Conservation (phyloP, 345 rosid species). For the Citrus inodora region DNA sequence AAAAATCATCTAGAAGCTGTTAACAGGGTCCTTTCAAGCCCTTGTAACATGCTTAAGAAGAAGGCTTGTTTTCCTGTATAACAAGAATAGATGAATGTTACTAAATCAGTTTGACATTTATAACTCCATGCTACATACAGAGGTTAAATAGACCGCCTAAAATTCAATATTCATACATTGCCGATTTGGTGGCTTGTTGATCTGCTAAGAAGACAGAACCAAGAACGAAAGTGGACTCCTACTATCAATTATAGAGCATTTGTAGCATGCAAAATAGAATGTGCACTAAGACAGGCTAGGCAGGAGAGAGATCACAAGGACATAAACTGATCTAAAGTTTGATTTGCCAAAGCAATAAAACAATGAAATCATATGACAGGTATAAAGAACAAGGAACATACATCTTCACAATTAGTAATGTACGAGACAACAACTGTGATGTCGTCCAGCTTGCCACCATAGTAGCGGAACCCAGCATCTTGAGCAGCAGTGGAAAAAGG, state of each 20-base stretch:
- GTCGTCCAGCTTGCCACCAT: conserved; percentile 99
- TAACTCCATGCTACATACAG: not conserved
- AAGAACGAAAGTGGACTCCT: not conserved
- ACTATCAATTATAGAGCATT: not conserved
- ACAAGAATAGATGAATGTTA: not conserved
- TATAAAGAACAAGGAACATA: conserved; percentile 11
- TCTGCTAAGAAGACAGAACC: not conserved
- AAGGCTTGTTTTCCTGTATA: conserved; percentile 29
- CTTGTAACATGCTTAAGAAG: conserved; percentile 6
- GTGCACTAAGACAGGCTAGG: not conserved
- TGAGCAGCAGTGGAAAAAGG: conserved; percentile 99
- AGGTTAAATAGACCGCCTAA: not conserved
- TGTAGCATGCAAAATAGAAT: not conserved
- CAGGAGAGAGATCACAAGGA: not conserved
- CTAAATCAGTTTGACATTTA: not conserved
- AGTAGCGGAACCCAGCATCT: conserved; percentile 95
- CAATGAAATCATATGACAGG: not conserved
- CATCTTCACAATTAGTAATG: conserved; percentile 48
- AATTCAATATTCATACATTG: not conserved
- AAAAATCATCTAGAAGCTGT: conserved; percentile 18
- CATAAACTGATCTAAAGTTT: not conserved
- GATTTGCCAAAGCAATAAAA: conserved; percentile 2
- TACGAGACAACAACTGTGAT: conserved; percentile 96
- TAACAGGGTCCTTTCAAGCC: conserved; percentile 1
- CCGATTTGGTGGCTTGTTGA: not conserved